phyloP scores from a whole-genome alignment of 495 filamentous ascomycete species.

The Penicillium cataractarum region DNA sequence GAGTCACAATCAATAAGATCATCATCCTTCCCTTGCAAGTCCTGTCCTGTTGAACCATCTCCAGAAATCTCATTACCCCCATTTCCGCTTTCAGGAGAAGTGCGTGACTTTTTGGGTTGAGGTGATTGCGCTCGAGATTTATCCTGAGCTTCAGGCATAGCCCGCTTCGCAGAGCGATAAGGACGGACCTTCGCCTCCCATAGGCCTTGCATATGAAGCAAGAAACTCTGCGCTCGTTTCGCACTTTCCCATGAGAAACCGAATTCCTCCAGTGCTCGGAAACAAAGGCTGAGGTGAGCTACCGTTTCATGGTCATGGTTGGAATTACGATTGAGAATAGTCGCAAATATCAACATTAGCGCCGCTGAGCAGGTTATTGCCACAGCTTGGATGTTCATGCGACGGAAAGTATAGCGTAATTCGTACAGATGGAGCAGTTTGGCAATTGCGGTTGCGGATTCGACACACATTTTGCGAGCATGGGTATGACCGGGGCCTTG shows the following conservation, averaged over 20 bases:
- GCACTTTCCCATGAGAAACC: slow-evolving; percentile 15
- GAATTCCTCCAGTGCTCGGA: slow-evolving; percentile 46
- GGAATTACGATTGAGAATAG: slow-evolving; percentile 36
- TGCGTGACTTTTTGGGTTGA: not conserved
- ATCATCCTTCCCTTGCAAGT: not conserved
- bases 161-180: slow-evolving; percentile 2
- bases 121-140: not conserved
- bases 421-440: slow-evolving; percentile 50
- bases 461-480: slow-evolving; percentile 31
- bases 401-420: slow-evolving; percentile 51
- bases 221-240: slow-evolving; percentile 13
- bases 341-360: slow-evolving; percentile 50
- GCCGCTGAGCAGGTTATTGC: slow-evolving; percentile 54
- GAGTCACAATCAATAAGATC: not conserved
- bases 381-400: slow-evolving; percentile 54
- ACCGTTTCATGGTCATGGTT: not conserved
- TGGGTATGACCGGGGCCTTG: slow-evolving; percentile 25
- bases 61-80: not conserved
- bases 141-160: not conserved
- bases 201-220: slow-evolving; percentile 13
- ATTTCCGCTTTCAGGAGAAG: not conserved
- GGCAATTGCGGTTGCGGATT: slow-evolving; percentile 38
- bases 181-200: slow-evolving; percentile 7
- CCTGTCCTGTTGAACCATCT: not conserved
- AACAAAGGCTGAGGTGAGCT: slow-evolving; percentile 32